Conservation (phyloP, 768 basidiomycete genomes). For the Russula dissimulans region DNA sequence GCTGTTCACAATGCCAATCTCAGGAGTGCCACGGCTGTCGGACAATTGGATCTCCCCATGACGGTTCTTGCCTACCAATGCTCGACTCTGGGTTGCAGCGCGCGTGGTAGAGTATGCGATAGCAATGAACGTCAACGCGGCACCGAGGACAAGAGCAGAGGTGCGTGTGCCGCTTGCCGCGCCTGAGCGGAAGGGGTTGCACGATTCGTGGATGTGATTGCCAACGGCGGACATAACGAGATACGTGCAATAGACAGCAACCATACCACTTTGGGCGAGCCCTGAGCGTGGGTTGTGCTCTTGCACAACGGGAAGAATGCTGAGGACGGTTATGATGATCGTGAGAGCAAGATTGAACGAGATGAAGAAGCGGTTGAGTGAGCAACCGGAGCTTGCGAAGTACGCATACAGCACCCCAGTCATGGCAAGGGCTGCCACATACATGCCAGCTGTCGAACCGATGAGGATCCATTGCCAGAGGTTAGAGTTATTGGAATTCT, state of each 20-base stretch:
- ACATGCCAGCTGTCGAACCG: constrained; percentile 85
- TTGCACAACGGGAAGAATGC: constrained; percentile 79
- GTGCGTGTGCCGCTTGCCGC: constrained; percentile 56
- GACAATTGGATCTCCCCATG: constrained; percentile 56
- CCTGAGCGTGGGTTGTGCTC: constrained; percentile 92
- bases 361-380: constrained; percentile 94
- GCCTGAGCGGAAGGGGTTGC: constrained; percentile 75
- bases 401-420: constrained; percentile 87
- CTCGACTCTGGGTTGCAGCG: constrained; percentile 92
- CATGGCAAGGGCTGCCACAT: constrained; percentile 72
- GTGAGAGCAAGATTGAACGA: constrained; percentile 83
- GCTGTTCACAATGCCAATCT: constrained; percentile 66
- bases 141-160: constrained; percentile 84
- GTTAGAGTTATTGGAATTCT: constrained; percentile 64
- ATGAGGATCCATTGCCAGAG: constrained; percentile 96
- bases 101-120: constrained; percentile 96
- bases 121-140: constrained; percentile 92
- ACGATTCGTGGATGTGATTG: constrained; percentile 78
- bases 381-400: constrained; percentile 82
- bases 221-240: constrained; percentile 88
- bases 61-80: constrained; percentile 70
- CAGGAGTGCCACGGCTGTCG: constrained; percentile 46
- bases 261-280: constrained; percentile 91
- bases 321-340: constrained; percentile 70
- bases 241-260: constrained; percentile 96